phyloP scores from a whole-genome alignment of 345 rosid genomes.

The Cardamine resedifolia region DNA sequence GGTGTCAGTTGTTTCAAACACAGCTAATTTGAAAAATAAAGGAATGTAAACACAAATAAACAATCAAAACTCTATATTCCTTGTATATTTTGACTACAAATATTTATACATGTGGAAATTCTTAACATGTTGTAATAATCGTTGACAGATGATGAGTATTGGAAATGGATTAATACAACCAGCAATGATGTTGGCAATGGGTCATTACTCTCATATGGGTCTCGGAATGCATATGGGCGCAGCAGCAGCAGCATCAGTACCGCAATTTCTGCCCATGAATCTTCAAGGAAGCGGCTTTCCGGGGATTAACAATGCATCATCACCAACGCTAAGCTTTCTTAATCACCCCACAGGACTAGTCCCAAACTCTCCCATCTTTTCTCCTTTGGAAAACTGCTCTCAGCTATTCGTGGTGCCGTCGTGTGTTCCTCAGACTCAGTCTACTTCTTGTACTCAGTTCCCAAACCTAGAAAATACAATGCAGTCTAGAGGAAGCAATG shows the following conservation, averaged over 20 bases:
- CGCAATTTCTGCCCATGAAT: conserved; percentile 22
- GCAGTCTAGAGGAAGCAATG: conserved; percentile 24
- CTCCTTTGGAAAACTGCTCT: conserved; percentile 25
- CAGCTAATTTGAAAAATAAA: too few relatives aligned
- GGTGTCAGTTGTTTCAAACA: background rate
- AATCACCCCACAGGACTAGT: conserved; percentile 16
- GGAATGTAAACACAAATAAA: background rate
- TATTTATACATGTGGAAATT: background rate
- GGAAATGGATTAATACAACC: conserved; percentile 44
- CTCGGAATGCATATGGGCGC: too few relatives aligned
- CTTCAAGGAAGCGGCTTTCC: conserved; percentile 8
- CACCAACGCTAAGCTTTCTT: conserved; percentile 20
- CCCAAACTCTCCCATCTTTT: conserved; percentile 18
- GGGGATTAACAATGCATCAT: background rate
- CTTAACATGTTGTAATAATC: conserved; percentile 1
- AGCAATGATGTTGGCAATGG: conserved; percentile 29
- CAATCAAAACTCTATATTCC: background rate
- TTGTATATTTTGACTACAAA: background rate
- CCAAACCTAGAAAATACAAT: conserved; percentile 12
- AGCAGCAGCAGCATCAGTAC: too few relatives aligned
- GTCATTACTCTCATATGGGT: conserved; percentile 25
- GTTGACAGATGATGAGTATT: conserved; percentile 58
- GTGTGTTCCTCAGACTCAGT: conserved; percentile 26
- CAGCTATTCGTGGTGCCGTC: conserved; percentile 16
- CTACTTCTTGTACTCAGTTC: conserved; percentile 22